Conservation (phyloP, 176 grass and related monocot genomes). For the Pontederia crassipes region DNA sequence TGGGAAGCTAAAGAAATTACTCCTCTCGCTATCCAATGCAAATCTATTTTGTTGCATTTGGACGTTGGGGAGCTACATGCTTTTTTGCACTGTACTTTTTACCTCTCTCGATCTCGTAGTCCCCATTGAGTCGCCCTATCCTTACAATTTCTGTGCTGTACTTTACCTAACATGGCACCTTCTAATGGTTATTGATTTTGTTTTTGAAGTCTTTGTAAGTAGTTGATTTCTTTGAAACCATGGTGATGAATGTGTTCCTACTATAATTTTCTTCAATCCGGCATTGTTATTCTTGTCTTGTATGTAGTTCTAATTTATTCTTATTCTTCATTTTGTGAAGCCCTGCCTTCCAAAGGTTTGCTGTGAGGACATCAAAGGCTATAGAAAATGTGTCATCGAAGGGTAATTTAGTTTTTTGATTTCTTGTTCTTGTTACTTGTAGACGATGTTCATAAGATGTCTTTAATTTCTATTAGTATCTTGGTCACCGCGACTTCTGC, state of each 20-base stretch:
- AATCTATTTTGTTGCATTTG: background rate
- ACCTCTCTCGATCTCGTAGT: too few relatives aligned
- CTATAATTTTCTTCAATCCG: background rate
- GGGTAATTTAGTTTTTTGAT: slow-evolving; percentile 17
- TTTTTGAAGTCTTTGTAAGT: too few relatives aligned
- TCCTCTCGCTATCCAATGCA: background rate
- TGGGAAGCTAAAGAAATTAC: background rate
- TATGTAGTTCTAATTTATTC: background rate
- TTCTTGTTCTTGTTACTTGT: background rate
- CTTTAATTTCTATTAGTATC: background rate
- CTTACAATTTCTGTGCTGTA: too few relatives aligned
- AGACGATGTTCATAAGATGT: background rate
- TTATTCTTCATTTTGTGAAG: slow-evolving; percentile 18
- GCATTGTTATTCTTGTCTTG: background rate
- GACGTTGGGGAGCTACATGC: background rate
- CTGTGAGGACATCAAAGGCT: slow-evolving; percentile 54
- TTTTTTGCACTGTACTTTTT: background rate
- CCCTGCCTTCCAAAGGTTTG: slow-evolving; percentile 66
- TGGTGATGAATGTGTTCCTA: background rate
- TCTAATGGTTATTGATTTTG: too few relatives aligned
- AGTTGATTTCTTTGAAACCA: background rate
- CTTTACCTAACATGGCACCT: too few relatives aligned
- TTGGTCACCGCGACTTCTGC: too few relatives aligned
- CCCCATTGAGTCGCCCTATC: too few relatives aligned
- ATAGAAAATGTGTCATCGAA: slow-evolving; percentile 42